phyloP scores from a whole-genome alignment of 371 early-diverging fungal species.

The Blakeslea trispora region DNA sequence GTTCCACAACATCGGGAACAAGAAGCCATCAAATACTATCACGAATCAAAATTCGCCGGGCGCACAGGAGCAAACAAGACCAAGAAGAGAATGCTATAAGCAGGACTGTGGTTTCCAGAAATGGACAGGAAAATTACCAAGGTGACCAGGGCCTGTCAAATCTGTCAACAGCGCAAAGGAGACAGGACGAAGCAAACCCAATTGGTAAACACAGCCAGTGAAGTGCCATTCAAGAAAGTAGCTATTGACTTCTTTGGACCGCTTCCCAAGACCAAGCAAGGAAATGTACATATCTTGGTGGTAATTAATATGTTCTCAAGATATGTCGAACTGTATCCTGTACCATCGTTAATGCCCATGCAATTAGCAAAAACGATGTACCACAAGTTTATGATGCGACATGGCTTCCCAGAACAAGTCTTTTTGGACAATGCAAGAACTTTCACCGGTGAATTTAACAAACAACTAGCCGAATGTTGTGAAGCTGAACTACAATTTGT shows the following conservation, averaged over 20 bases:
- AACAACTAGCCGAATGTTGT: neutral
- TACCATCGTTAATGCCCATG: neutral
- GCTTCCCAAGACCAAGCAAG: neutral
- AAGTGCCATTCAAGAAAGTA: conserved; percentile 1
- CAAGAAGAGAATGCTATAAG: neutral
- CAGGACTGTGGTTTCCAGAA: neutral
- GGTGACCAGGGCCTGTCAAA: neutral
- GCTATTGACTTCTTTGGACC: conserved; percentile 8
- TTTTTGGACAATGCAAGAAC: conserved; percentile 1
- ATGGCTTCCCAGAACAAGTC: conserved; percentile 1
- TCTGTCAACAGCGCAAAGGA: conserved; percentile 7
- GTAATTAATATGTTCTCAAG: conserved; percentile 1
- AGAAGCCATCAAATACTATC: neutral
- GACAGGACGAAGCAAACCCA: neutral
- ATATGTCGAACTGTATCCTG: neutral
- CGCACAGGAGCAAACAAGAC: neutral
- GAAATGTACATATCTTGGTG: neutral
- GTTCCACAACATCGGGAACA: neutral
- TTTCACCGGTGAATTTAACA: neutral
- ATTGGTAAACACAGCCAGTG: neutral
- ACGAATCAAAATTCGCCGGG: neutral
- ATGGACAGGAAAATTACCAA: neutral
- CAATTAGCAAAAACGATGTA: neutral
- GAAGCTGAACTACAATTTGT: neutral
- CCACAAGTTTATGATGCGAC: neutral